Conservation (phyloP, 176 grass and related monocot genomes). For the Triticum monococcum region DNA sequence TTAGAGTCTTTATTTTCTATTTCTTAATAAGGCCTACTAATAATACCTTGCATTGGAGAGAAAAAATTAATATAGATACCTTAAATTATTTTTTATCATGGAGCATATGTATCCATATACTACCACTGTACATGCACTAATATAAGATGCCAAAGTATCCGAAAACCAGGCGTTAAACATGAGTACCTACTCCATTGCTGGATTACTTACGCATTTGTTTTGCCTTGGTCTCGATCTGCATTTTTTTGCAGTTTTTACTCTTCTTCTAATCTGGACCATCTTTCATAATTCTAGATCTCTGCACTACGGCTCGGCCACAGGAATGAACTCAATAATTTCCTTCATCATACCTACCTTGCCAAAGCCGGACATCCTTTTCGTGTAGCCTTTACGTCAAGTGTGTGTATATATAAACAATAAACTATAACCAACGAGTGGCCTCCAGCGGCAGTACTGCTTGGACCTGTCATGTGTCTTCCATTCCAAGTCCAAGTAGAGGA, state of each 20-base stretch:
- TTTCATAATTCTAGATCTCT: background rate
- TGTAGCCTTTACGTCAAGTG: constrained; percentile 30
- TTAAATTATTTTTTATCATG: too few relatives aligned
- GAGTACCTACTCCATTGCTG: background rate
- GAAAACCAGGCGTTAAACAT: background rate
- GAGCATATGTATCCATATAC: too few relatives aligned
- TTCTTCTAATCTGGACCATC: background rate
- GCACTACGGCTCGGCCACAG: background rate
- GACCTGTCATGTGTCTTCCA: constrained; percentile 8
- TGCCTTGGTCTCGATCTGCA: background rate
- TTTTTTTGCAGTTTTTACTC: background rate
- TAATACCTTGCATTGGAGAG: too few relatives aligned
- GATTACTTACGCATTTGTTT: background rate
- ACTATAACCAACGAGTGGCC: too few relatives aligned
- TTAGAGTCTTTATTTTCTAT: too few relatives aligned
- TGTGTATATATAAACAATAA: too few relatives aligned
- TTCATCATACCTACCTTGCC: background rate
- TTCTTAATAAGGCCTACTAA: too few relatives aligned
- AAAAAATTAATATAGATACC: too few relatives aligned
- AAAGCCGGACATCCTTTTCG: constrained; percentile 13
- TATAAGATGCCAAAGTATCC: background rate
- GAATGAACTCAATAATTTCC: background rate
- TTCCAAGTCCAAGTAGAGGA: constrained; percentile 24
- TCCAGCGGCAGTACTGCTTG: too few relatives aligned
- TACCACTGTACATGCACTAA: background rate